Percentiles rank a stretch among this genome's conserved stretches.
Evolutionary conservation across 108 stramenopile species (phyloP).

Genomic region (Cylindrotheca fusiformis): DNA sequence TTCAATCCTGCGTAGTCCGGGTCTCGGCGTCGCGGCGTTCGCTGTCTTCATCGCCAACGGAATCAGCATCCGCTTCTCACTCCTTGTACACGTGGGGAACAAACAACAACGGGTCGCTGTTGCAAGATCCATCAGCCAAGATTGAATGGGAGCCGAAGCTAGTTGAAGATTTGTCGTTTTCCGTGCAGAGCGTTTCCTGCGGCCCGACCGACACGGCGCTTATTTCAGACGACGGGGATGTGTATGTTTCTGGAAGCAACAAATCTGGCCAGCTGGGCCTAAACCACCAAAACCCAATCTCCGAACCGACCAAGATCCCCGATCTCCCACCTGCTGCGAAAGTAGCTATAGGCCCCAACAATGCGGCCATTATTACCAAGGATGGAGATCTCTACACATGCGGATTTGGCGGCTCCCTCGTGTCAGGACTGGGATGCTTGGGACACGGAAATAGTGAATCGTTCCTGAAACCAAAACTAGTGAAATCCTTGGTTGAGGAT

Average conservation of each 20-base stretch:
- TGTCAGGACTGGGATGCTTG: constrained; percentile 60
- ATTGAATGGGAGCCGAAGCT: constrained; percentile 29
- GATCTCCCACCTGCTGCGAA: constrained; percentile 19
- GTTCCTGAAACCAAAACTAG: constrained; percentile 55
- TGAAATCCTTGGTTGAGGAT: constrained; percentile 74
- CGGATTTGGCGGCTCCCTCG: constrained; percentile 69
- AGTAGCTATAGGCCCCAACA: constrained; percentile 47
- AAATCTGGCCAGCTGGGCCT: constrained; percentile 74
- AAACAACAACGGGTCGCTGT: constrained; percentile 31
- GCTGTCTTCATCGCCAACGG: not conserved
- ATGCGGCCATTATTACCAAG: constrained; percentile 54
- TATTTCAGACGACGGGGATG: constrained; percentile 43
- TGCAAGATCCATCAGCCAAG: constrained; percentile 18
- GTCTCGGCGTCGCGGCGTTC: not conserved
- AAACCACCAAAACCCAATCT: constrained; percentile 42
- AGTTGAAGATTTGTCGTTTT: constrained; percentile 1
- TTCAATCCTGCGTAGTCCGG: not conserved
- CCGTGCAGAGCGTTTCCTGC: constrained; percentile 38
- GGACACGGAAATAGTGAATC: constrained; percentile 70
- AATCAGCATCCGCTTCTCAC: not conserved
- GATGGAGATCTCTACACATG: constrained; percentile 75
- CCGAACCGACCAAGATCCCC: constrained; percentile 25
- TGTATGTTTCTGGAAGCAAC: constrained; percentile 64
- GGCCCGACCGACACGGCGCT: constrained; percentile 67
- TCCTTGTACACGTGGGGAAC: constrained; percentile 55